A percentile compares a stretch with the other conserved stretches of the same genome.
These are phyloP conservation scores for Dactylellina haptotyla DNA, from an alignment of 2,329 filamentous ascomycete species.

Conservation along the genomic window DNA sequence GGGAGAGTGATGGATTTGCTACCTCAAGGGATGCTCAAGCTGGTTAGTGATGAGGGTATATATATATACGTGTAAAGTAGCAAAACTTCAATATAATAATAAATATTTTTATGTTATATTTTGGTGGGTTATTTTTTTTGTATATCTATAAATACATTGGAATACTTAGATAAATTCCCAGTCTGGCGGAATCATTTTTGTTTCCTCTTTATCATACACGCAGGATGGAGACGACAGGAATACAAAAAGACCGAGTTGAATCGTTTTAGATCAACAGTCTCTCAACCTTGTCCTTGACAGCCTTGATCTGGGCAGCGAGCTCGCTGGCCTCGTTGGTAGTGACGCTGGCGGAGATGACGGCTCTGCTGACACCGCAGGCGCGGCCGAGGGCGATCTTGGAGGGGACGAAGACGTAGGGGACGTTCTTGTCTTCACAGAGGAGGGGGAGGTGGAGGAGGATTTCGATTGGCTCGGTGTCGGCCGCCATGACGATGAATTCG, in stretches of 20 bases:
- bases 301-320: conserved; percentile 84
- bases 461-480: conserved; percentile 85
- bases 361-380: conserved; percentile 86
- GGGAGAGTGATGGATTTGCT: too few relatives aligned
- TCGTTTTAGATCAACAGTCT: conserved; percentile 82
- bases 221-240: too few relatives aligned
- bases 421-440: conserved; percentile 82
- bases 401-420: conserved; percentile 77
- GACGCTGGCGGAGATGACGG: conserved; percentile 87
- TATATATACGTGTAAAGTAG: too few relatives aligned
- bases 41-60: too few relatives aligned
- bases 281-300: conserved; percentile 94
- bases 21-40: too few relatives aligned
- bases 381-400: conserved; percentile 86
- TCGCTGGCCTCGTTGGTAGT: conserved; percentile 92
- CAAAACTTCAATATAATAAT: neutral
- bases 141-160: conserved; percentile 42
- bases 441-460: conserved; percentile 91
- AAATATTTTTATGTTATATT: neutral
- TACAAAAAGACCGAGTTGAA: too few relatives aligned
- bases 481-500: conserved; percentile 88
- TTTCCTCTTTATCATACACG: too few relatives aligned
- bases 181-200: too few relatives aligned
- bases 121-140: neutral
- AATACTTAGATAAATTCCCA: too few relatives aligned